Percentiles rank a stretch among this genome's conserved stretches.
Conservation (phyloP, 2,329 filamentous ascomycete species). For the Fusarium foetens region DNA sequence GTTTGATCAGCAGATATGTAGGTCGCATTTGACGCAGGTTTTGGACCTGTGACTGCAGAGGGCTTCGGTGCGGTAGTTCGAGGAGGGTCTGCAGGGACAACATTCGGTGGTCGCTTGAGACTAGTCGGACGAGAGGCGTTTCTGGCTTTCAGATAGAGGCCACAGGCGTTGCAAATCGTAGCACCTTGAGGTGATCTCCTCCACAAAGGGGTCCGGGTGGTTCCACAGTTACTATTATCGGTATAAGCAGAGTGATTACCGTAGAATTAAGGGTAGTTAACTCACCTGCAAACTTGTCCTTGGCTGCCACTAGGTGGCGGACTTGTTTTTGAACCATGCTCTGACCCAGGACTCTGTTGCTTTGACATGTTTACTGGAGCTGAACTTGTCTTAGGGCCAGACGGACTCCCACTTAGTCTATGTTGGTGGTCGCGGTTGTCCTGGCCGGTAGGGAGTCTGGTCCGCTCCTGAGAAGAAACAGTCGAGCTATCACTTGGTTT, state of each 20-base stretch:
- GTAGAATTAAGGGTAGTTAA: background rate
- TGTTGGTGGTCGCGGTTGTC: slow-evolving; percentile 36
- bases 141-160: slow-evolving; percentile 91
- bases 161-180: slow-evolving; percentile 98
- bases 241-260: slow-evolving; percentile 3
- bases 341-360: slow-evolving; percentile 46
- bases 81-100: slow-evolving; percentile 56
- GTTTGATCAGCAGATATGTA: slow-evolving; percentile 82
- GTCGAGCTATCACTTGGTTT: slow-evolving; percentile 43
- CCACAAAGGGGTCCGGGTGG: slow-evolving; percentile 94
- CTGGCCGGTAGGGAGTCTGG: slow-evolving; percentile 38
- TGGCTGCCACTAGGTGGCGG: slow-evolving; percentile 48
- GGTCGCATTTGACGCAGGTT: slow-evolving; percentile 62
- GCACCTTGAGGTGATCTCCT: slow-evolving; percentile 90
- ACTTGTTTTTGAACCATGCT: slow-evolving; percentile 35
- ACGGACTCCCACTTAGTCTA: slow-evolving; percentile 42
- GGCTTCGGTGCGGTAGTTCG: slow-evolving; percentile 56
- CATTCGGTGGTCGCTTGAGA: slow-evolving; percentile 77
- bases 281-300: slow-evolving; percentile 75
- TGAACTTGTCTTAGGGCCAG: slow-evolving; percentile 42
- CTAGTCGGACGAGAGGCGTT: slow-evolving; percentile 92
- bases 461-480: slow-evolving; percentile 32
- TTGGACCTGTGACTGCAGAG: slow-evolving; percentile 52
- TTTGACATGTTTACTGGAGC: slow-evolving; percentile 42
- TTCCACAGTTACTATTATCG: slow-evolving; percentile 83